These are phyloP conservation scores for Paulinella micropora DNA, from an alignment of 78 protist species.

Conservation along the genomic window DNA sequence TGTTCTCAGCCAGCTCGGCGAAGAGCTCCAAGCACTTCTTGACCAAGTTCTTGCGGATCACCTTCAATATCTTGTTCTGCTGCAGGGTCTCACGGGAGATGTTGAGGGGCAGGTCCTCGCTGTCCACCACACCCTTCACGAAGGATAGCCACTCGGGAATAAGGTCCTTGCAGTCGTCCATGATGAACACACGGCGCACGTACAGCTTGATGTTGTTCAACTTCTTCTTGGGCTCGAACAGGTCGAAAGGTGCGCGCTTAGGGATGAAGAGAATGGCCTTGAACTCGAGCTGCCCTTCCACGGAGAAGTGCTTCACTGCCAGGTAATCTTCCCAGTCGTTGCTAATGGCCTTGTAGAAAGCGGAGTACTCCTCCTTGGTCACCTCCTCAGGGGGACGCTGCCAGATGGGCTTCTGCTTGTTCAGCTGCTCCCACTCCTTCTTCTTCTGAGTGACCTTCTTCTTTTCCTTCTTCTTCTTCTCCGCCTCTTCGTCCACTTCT, in stretches of 20 bases:
- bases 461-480: slow-evolving; percentile 16
- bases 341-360: slow-evolving; percentile 95
- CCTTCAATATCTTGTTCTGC: slow-evolving; percentile 92
- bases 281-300: slow-evolving; percentile 97
- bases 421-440: slow-evolving; percentile 80
- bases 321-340: slow-evolving; percentile 99
- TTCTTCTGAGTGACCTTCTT: slow-evolving; percentile 76
- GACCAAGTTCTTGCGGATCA: slow-evolving; percentile 94
- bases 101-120: slow-evolving; percentile 98
- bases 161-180: slow-evolving; percentile 96
- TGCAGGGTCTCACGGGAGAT: slow-evolving; percentile 99
- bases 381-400: slow-evolving; percentile 82
- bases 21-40: slow-evolving; percentile 94
- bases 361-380: slow-evolving; percentile 93
- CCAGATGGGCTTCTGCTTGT: slow-evolving; percentile 99
- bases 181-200: slow-evolving; percentile 97
- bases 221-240: slow-evolving; percentile 93
- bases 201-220: slow-evolving; percentile 94
- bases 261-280: slow-evolving; percentile 91
- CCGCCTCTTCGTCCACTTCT: too few species aligned
- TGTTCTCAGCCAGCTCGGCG: slow-evolving; percentile 85
- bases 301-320: slow-evolving; percentile 95
- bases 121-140: slow-evolving; percentile 96
- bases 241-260: slow-evolving; percentile 91
- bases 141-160: slow-evolving; percentile 96